Evolutionary conservation across 371 early-diverging fungal species (phyloP), one percentile per base, ranked within the genome.

Genomic region (Enterospora canceri): DNA sequence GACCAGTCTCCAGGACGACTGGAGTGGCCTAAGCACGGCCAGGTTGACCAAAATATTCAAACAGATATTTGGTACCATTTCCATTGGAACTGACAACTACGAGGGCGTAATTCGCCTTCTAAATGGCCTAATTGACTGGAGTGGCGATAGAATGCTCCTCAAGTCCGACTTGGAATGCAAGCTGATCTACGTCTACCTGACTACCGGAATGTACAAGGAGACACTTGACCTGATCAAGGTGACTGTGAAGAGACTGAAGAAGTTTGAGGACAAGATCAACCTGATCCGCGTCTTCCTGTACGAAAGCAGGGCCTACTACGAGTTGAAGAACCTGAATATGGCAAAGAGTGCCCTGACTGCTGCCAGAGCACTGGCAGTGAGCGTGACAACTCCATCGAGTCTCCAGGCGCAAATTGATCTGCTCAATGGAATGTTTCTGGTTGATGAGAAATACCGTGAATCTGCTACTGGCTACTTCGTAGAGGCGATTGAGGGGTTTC

Each of bases 341-440:
- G 76, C 82, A 24, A 81, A 70, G 59, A 56, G 76, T 2, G 34
- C 77, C 16, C 59, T 81, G 24, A 81, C 80, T 1, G 71, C 76
- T 16, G 78, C 82, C 4, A 73, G 75, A 62, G 76, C 77, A 0
- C 47, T 78, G 15, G 68, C 75, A 47, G 78, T 76, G 18, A 71
- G 72, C 34, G 68, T 73, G 0, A 70, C 75, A 62, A 78, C 76
- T 62, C 75, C 80, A 0, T 46, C 68, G 18, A 56, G 51, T 8
- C 48, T 81, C 31, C 80, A 79, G 68, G 82, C 82, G 26, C 74
- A 78, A 35, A 81, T 81, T 19, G 82, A 81, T 51, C 62, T 79
- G 8, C 61, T 81, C 1, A 71, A 60, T 60, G 80, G 80, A 50
- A 75, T 81, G 56, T 79, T 74, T 58, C 34, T 76, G 32, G 76